A percentile compares a stretch with the other conserved stretches of the same genome.
These are phyloP conservation scores for Colletotrichum navitas DNA, from an alignment of 2,329 filamentous ascomycete genomes.

Conservation along the genomic window DNA sequence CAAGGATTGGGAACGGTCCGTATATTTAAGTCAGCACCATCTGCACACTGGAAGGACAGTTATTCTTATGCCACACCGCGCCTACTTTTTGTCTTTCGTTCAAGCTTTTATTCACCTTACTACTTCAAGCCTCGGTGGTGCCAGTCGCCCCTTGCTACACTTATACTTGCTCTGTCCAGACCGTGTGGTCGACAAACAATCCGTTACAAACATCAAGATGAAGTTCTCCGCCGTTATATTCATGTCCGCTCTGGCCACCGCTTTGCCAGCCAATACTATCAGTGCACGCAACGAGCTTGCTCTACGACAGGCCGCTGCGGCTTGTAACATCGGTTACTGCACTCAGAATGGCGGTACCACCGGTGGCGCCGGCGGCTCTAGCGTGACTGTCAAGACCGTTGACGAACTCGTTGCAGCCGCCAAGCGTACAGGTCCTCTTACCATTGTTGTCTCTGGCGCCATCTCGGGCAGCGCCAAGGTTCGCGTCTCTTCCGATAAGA, in stretches of 20 bases:
- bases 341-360: conserved; percentile 51
- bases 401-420: conserved; percentile 48
- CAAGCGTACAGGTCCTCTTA: conserved; percentile 46
- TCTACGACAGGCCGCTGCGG: conserved; percentile 37
- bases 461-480: conserved; percentile 46
- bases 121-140: conserved; percentile 15
- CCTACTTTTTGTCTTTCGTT: conserved; percentile 10
- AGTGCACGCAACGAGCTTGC: conserved; percentile 39
- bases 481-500: conserved; percentile 56
- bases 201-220: conserved; percentile 24
- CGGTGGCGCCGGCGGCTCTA: conserved; percentile 48
- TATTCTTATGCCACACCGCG: background rate
- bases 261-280: conserved; percentile 36
- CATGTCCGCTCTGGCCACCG: conserved; percentile 38
- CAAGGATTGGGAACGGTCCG: background rate
- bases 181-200: conserved; percentile 33
- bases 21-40: conserved; percentile 26
- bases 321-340: conserved; percentile 49
- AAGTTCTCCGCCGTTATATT: conserved; percentile 39
- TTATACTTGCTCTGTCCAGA: background rate
- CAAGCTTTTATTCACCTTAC: conserved; percentile 17
- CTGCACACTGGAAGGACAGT: background rate
- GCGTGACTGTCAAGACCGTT: conserved; percentile 48
- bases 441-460: conserved; percentile 48
- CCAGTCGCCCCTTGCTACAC: conserved; percentile 14